phyloP scores from a whole-genome alignment of 305 asterid genomes.

The Lippia alba region DNA sequence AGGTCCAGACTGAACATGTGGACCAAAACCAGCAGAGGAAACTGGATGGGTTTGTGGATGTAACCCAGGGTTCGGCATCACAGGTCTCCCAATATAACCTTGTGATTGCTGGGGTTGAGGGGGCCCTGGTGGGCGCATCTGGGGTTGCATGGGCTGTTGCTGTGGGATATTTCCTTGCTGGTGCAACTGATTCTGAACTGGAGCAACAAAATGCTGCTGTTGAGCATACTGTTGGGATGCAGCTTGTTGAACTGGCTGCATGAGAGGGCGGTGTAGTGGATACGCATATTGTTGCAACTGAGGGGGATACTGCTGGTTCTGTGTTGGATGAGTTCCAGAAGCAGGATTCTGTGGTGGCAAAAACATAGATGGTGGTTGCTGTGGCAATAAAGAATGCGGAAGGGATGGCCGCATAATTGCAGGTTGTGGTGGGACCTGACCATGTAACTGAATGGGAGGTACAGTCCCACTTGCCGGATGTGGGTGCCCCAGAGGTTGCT shows the following conservation, averaged over 20 bases:
- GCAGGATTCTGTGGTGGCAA: constrained; percentile 60
- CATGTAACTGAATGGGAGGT: constrained; percentile 54
- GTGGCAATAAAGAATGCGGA: constrained; percentile 54
- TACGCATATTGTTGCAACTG: constrained; percentile 53
- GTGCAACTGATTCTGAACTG: constrained; percentile 56
- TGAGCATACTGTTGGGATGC: constrained; percentile 62
- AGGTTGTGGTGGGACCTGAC: constrained; percentile 68
- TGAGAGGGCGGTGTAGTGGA: constrained; percentile 51
- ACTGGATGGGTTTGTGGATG: constrained; percentile 50
- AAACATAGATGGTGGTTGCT: constrained; percentile 51
- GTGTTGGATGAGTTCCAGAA: constrained; percentile 43
- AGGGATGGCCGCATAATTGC: constrained; percentile 56
- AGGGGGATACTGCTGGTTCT: constrained; percentile 64
- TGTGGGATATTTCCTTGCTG: constrained; percentile 58
- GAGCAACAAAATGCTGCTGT: constrained; percentile 57
- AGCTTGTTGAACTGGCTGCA: constrained; percentile 62
- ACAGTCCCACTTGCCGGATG: constrained; percentile 52
- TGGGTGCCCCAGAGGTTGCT: constrained; percentile 53
- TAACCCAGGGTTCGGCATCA: constrained; percentile 56
- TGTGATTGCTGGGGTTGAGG: constrained; percentile 64
- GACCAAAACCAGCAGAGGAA: constrained; percentile 54
- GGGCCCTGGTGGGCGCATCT: constrained; percentile 60
- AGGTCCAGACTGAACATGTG: constrained; percentile 50
- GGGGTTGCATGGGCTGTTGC: constrained; percentile 62
- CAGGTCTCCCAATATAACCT: constrained; percentile 52